phyloP scores from a whole-genome alignment of 73 alveolate species.

The Paramecium octaurelia region DNA sequence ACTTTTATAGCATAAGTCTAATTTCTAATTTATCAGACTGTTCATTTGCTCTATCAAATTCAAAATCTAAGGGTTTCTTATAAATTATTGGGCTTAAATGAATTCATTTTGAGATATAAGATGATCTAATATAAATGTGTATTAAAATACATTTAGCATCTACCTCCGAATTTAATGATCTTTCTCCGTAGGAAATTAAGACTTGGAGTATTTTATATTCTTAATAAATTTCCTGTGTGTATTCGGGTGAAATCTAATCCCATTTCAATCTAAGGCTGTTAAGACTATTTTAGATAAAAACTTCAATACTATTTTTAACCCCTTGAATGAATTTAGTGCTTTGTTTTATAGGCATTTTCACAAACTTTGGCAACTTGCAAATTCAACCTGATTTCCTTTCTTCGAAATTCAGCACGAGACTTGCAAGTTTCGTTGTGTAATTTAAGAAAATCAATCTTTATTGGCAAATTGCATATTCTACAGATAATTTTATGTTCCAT shows the following conservation, averaged over 20 bases:
- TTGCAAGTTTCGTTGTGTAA: neutral
- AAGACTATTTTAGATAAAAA: neutral
- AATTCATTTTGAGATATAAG: neutral
- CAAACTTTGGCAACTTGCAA: neutral
- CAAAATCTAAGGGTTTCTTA: neutral
- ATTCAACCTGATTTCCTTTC: neutral
- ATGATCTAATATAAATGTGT: neutral
- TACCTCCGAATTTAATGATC: neutral
- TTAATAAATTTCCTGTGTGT: neutral
- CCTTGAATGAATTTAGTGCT: neutral
- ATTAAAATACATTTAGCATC: slow-evolving; percentile 6
- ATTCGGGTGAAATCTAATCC: neutral
- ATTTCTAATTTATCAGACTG: neutral
- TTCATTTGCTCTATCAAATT: neutral
- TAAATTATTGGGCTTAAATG: neutral
- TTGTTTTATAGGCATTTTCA: neutral
- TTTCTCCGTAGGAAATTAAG: slow-evolving; percentile 6
- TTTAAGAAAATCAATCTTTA: neutral
- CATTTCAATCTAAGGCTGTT: neutral
- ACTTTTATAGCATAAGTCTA: neutral
- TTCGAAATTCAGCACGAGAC: neutral
- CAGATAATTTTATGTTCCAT: neutral
- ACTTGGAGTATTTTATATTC: neutral
- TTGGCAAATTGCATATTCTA: neutral
- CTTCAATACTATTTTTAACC: neutral